Percentiles rank a stretch among this genome's conserved stretches.
Evolutionary conservation across 345 rosid genomes (phyloP).

Genomic region (Gossypium stocksii): DNA sequence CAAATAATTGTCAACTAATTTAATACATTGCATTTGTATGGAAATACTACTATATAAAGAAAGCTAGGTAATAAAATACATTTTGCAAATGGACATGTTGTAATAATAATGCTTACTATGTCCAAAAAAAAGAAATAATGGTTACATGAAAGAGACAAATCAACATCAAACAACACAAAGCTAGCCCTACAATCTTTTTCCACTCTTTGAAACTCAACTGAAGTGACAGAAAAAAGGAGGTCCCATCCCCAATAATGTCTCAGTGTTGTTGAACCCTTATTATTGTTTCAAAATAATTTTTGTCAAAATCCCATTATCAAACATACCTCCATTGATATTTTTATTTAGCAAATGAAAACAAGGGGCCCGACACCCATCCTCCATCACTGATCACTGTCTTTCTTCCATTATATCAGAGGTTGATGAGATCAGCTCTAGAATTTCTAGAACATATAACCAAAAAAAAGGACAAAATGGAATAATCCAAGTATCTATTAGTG

Average conservation of each 20-base stretch:
- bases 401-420: no score
- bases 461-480: neutral
- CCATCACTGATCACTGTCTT: no score
- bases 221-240: neutral
- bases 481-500: slow-evolving; percentile 8
- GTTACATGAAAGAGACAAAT: slow-evolving; percentile 9
- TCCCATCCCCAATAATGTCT: neutral
- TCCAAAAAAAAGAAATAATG: no score
- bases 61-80: no score
- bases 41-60: no score
- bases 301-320: neutral
- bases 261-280: neutral
- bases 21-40: no score
- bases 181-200: neutral
- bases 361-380: neutral
- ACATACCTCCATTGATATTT: neutral
- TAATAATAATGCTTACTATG: neutral
- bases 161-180: neutral
- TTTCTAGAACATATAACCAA: slow-evolving; percentile 7
- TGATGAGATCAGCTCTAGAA: neutral
- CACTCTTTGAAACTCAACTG: neutral
- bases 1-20: no score
- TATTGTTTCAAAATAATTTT: neutral
- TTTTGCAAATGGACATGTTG: neutral
- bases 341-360: neutral